Conservation (phyloP, 129 eudicot genomes). For the Flaveria robusta region DNA sequence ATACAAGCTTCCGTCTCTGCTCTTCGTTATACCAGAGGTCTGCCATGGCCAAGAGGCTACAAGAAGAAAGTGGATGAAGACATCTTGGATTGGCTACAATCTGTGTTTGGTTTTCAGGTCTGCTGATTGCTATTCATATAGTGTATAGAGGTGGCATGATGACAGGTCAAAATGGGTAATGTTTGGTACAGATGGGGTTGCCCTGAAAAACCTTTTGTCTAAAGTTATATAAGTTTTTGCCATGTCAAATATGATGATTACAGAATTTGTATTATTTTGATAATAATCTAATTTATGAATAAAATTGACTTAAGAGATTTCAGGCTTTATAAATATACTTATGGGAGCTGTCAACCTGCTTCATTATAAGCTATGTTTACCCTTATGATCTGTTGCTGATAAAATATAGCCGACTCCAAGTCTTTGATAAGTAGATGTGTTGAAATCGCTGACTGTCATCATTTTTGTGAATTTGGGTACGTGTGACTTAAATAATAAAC, state of each 20-base stretch:
- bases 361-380: not conserved
- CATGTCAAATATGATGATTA: not conserved
- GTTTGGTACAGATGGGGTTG: slow-evolving; percentile 13
- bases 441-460: not conserved
- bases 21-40: slow-evolving; percentile 87
- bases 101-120: slow-evolving; percentile 96
- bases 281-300: not conserved
- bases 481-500: slow-evolving; percentile 16
- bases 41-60: slow-evolving; percentile 85
- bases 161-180: slow-evolving; percentile 1
- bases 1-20: slow-evolving; percentile 89
- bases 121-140: slow-evolving; percentile 12
- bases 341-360: not conserved
- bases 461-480: slow-evolving; percentile 5
- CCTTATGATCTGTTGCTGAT: not conserved
- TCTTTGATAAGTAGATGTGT: not conserved
- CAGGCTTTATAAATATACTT: not conserved
- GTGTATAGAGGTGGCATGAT: slow-evolving; percentile 1
- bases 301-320: not conserved
- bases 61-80: slow-evolving; percentile 78
- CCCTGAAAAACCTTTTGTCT: not conserved
- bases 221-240: not conserved
- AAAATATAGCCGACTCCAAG: not conserved
- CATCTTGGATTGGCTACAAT: slow-evolving; percentile 88
- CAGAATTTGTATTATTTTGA: not conserved